Evolutionary conservation across 345 rosid genomes (phyloP), one percentile per base, ranked within the genome.

Genomic region (Dimocarpus longan): DNA sequence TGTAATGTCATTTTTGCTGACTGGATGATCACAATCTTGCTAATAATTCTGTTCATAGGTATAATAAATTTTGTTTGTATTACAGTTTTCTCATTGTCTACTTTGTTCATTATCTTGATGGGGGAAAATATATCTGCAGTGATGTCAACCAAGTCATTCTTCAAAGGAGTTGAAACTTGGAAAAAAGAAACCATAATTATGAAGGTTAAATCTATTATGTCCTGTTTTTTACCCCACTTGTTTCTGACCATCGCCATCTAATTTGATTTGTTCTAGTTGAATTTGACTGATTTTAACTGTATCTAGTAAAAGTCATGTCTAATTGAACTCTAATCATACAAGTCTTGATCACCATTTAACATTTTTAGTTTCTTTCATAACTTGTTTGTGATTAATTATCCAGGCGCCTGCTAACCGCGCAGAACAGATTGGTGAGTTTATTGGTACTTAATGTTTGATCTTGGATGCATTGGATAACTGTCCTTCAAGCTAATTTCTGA

Each of bases 91-190:
- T 5, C 13, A 22, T 64, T 16, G 5, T 13, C 10, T 68, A 8
- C 13, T 19, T 5, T 22, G 16, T 56, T 19, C 18, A 15, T 26
- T 19, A 44, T 62, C 11, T 62, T 79, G 54, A 68, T 70, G 5
- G 16, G 37, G 62, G 21, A 40, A 0, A 18, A 13, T 2, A 26
- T 19, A 22, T 22, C 32, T 71, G 73, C 80, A 89, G 92, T 67
- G 16, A 81, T 82, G 71, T 82, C 90, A 39, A 87, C 80, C 10
- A 87, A 66, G 79, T 79, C 91, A 78, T 87, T 89, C 83, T 50
- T 79, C 56, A 89, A 75, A 81, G 92, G 92, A 39, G 78, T 89
- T 62, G 84, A 82, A 73, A 85, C 92, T 40, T 87, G 92, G 92
- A 85, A 85, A 62, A 85, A 82, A 66, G 90, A 89, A 80, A 85